Evolutionary conservation across 169 alveolate species (phyloP), one percentile per base, ranked within the genome.

Genomic region (Plasmodium ovale): DNA sequence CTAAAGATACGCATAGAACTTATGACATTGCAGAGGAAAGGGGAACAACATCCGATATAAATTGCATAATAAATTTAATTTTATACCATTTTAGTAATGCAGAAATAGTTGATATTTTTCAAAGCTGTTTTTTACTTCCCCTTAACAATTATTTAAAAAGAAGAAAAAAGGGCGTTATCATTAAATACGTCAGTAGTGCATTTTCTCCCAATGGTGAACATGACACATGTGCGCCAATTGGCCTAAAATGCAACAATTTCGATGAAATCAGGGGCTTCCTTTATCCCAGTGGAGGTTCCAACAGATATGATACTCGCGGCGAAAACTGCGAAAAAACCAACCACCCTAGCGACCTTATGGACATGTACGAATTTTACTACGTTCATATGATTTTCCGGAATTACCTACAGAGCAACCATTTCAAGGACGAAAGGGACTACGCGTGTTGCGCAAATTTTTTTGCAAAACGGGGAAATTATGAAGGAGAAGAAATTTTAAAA

Each of bases 291-390:
- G 67, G 53, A 1, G n/a, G 4, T 2, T 44, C 21, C 4, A 44
- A 44, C n/a, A 44, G n/a, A 0, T 12, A 2, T 47, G 56, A 47
- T 3, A 47, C 14, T 42, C 14, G 19, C 14, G 53, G 14, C 1
- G 7, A 42, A 10, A 42, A 42, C 1, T 1, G 19, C 7, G 7
- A 42, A 16, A 33, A 5, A 33, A 53, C 27, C 25, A 47, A 53
- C 21, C 23, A 27, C 25, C 1, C 12, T 10, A n/a, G 29, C n/a
- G 37, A 62, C 27, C 14, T 54, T 49, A 37, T 62, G 19, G 44
- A 54, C 6, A 77, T 37, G 21, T 77, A 60, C 33, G 77, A 77
- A 77, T 77, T 62, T 31, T 77, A 47, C 35, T 77, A 77, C 53
- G 33, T 77, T 23, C 39, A 77, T 42, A 77, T 77, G 68, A 59